Conservation (phyloP, 2,329 filamentous ascomycete species). For the Zarea fungicola region DNA sequence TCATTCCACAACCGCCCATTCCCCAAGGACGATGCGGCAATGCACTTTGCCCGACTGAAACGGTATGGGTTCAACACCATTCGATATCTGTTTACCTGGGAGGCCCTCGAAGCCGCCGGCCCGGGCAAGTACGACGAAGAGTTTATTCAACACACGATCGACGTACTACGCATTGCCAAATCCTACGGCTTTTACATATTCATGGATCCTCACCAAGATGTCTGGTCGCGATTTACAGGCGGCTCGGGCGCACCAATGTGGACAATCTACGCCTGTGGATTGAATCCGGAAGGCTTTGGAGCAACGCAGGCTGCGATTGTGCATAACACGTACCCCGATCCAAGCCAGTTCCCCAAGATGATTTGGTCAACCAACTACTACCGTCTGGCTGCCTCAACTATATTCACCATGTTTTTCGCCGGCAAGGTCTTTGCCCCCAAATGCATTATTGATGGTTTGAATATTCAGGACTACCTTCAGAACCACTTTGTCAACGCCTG, state of each 20-base stretch:
- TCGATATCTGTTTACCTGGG: slow-evolving; percentile 96
- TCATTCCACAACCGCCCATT: slow-evolving; percentile 88
- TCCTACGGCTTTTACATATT: slow-evolving; percentile 93
- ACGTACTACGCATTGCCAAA: slow-evolving; percentile 76
- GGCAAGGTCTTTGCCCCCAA: slow-evolving; percentile 91
- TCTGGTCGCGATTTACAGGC: slow-evolving; percentile 93
- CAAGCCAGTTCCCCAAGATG: slow-evolving; percentile 91
- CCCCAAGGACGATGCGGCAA: slow-evolving; percentile 71
- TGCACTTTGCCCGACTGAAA: slow-evolving; percentile 79
- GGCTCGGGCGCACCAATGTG: slow-evolving; percentile 96
- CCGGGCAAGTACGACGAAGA: slow-evolving; percentile 91
- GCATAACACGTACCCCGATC: slow-evolving; percentile 86
- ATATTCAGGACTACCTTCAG: slow-evolving; percentile 94
- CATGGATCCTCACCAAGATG: slow-evolving; percentile 98
- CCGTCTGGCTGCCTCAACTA: slow-evolving; percentile 77
- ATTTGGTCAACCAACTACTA: slow-evolving; percentile 98
- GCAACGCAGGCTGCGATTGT: slow-evolving; percentile 88
- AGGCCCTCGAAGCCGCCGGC: slow-evolving; percentile 90
- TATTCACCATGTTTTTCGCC: slow-evolving; percentile 92
- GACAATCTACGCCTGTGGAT: slow-evolving; percentile 90
- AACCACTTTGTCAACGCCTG: slow-evolving; percentile 78
- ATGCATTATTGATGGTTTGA: slow-evolving; percentile 87
- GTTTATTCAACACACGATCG: slow-evolving; percentile 87
- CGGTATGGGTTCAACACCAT: slow-evolving; percentile 95
- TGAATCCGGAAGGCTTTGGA: slow-evolving; percentile 81